phyloP scores from a whole-genome alignment of 768 basidiomycete species.

The Amanita inopinata region DNA sequence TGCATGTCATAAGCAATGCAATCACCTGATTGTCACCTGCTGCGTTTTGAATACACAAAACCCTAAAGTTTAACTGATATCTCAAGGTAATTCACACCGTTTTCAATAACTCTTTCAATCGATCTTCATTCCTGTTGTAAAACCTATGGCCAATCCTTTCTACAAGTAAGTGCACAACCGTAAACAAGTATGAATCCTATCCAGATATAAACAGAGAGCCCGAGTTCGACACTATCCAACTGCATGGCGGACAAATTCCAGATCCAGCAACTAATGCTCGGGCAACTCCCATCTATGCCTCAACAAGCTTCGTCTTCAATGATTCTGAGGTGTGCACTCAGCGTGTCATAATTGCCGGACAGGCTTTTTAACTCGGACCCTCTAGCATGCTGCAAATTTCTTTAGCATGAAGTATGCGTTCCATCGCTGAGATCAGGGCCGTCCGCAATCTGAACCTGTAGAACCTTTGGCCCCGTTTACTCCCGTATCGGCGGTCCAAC shows the following conservation, averaged over 20 bases:
- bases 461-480: slow-evolving; percentile 52
- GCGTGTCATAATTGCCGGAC: background rate
- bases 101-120: no score
- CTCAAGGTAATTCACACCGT: no score
- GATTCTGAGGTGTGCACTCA: slow-evolving; percentile 42
- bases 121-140: no score
- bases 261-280: slow-evolving; percentile 63
- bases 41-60: no score
- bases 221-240: slow-evolving; percentile 73
- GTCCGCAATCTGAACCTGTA: slow-evolving; percentile 13
- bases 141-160: slow-evolving; percentile 28
- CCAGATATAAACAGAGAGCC: slow-evolving; percentile 31
- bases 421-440: background rate
- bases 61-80: no score
- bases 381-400: slow-evolving; percentile 61
- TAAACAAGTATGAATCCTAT: background rate
- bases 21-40: no score
- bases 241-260: slow-evolving; percentile 64
- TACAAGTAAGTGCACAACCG: slow-evolving; percentile 21
- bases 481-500: slow-evolving; percentile 64
- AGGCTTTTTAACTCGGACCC: background rate
- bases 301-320: slow-evolving; percentile 68
- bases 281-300: slow-evolving; percentile 70
- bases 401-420: slow-evolving; percentile 46
- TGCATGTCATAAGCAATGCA: no score